Conservation (phyloP, 1,284 basidiomycete species). For the Fomitiporia mediterranea region DNA sequence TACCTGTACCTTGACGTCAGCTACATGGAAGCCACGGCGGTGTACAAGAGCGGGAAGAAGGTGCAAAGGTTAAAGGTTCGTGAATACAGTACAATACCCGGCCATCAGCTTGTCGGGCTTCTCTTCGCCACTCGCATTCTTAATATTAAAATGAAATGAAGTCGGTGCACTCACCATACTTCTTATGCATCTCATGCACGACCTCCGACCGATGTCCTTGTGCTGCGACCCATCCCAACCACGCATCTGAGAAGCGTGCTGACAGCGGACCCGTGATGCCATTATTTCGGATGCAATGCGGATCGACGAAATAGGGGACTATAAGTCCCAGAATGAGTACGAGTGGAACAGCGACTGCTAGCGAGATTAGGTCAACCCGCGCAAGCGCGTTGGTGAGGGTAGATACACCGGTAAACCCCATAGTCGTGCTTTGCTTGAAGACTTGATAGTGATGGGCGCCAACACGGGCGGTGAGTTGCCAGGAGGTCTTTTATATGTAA, state of each 20-base stretch:
- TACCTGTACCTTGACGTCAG: conserved; percentile 40
- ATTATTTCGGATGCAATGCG: conserved; percentile 46
- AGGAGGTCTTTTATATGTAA: too few relatives aligned
- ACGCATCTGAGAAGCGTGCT: conserved; percentile 73
- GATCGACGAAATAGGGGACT: conserved; percentile 55
- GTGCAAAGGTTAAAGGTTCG: neutral
- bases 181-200: conserved; percentile 73
- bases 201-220: conserved; percentile 71
- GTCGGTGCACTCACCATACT: conserved; percentile 51
- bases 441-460: too few relatives aligned
- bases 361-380: conserved; percentile 1
- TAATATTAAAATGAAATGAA: neutral
- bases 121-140: neutral
- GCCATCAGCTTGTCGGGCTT: neutral
- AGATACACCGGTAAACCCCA: too few relatives aligned
- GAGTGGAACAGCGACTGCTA: conserved; percentile 3
- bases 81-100: neutral
- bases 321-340: conserved; percentile 39
- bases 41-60: neutral
- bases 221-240: conserved; percentile 66
- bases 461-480: too few relatives aligned
- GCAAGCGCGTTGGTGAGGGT: conserved; percentile 1
- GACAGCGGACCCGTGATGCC: conserved; percentile 68
- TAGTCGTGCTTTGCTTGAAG: too few relatives aligned
- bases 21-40: neutral